Conservation (phyloP, 805 yeast species). For the Saccharomycopsis oosterbeekiorum region DNA sequence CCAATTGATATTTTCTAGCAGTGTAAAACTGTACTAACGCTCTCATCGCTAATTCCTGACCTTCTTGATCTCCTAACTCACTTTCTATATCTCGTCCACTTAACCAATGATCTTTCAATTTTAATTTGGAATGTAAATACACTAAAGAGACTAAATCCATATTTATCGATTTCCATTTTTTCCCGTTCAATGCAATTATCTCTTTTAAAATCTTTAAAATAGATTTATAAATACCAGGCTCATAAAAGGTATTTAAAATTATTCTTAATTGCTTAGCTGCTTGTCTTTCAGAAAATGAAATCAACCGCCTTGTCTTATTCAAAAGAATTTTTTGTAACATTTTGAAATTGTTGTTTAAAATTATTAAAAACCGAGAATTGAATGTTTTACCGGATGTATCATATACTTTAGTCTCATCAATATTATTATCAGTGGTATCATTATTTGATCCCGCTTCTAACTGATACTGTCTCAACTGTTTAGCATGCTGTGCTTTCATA, state of each 20-base stretch:
- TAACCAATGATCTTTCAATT: constrained; percentile 79
- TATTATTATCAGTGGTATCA: neutral
- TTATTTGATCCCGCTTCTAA: constrained; percentile 1
- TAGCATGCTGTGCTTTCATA: constrained; percentile 4
- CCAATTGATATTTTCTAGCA: constrained; percentile 49
- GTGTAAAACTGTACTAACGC: constrained; percentile 73
- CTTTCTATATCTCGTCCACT: constrained; percentile 70
- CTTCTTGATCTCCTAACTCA: constrained; percentile 66
- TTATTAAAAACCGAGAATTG: constrained; percentile 37
- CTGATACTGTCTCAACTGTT: constrained; percentile 9
- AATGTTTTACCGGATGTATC: constrained; percentile 13
- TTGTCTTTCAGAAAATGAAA: constrained; percentile 50
- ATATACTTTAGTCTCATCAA: constrained; percentile 4
- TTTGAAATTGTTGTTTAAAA: constrained; percentile 42
- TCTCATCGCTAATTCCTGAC: constrained; percentile 77
- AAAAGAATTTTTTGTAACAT: constrained; percentile 49
- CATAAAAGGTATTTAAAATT: constrained; percentile 48
- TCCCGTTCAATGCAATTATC: constrained; percentile 81
- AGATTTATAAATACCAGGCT: constrained; percentile 53
- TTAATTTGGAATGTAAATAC: constrained; percentile 62
- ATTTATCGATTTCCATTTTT: constrained; percentile 87
- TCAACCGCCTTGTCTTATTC: constrained; percentile 64
- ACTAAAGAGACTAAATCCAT: constrained; percentile 91
- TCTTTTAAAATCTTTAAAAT: constrained; percentile 66
- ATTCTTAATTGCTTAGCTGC: constrained; percentile 55